phyloP scores from a whole-genome alignment of 352 stramenopile genomes.

The Albugo laibachii region DNA sequence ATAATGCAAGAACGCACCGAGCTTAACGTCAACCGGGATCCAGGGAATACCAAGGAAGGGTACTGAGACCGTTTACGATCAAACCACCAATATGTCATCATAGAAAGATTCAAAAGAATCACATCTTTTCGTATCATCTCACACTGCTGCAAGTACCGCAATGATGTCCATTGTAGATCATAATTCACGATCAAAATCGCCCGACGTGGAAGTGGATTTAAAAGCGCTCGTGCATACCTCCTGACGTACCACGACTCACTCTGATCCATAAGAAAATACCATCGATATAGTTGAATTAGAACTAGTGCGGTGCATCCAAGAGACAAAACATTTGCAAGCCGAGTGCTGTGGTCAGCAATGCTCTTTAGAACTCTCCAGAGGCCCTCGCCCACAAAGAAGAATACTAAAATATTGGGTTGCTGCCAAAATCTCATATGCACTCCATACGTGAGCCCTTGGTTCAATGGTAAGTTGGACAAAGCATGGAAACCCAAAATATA shows the following conservation, averaged over 20 bases:
- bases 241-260: not conserved
- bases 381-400: constrained; percentile 68
- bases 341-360: constrained; percentile 2
- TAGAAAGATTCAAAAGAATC: constrained; percentile 43
- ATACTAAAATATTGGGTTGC: constrained; percentile 84
- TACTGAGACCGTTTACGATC: constrained; percentile 19
- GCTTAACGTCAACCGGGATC: no score
- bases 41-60: constrained; percentile 15
- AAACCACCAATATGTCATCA: constrained; percentile 79
- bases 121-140: constrained; percentile 34
- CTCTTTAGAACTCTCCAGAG: constrained; percentile 9
- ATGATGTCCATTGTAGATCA: constrained; percentile 67
- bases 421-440: constrained; percentile 91
- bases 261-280: constrained; percentile 7
- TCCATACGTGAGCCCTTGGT: constrained; percentile 79
- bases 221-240: constrained; percentile 17
- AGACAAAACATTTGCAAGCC: not conserved
- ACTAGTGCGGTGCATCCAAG: constrained; percentile 5
- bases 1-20: no score
- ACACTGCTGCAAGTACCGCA: constrained; percentile 51
- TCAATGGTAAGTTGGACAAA: constrained; percentile 86
- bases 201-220: constrained; percentile 19
- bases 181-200: constrained; percentile 56
- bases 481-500: constrained; percentile 91
- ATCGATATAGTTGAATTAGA: constrained; percentile 6